A percentile compares a stretch with the other conserved stretches of the same genome.
These are phyloP conservation scores for Ophiocordyceps robertsii DNA, from an alignment of 2,329 filamentous ascomycete genomes.

Conservation along the genomic window DNA sequence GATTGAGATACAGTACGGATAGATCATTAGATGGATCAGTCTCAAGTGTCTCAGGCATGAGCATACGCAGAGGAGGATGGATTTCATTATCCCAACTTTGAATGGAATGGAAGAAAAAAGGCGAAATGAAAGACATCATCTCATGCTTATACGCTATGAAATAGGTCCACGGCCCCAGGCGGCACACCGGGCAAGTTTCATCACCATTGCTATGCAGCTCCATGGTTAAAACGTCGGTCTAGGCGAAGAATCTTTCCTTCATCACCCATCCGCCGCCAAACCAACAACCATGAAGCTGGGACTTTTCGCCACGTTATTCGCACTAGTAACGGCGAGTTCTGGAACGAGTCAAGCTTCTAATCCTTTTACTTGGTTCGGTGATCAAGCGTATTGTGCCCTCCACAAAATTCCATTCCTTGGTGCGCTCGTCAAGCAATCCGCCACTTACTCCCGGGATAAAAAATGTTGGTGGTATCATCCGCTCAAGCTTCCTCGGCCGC, in stretches of 20 bases:
- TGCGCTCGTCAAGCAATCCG: background rate
- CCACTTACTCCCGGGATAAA: background rate
- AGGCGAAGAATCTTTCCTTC: background rate
- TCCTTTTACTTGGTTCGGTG: background rate
- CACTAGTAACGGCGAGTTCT: background rate
- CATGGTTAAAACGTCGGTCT: background rate
- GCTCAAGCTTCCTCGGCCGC: background rate
- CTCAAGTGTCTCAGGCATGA: too few relatives aligned
- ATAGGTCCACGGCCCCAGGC: too few relatives aligned
- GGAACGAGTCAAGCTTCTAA: background rate
- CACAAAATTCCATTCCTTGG: background rate
- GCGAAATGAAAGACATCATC: too few relatives aligned
- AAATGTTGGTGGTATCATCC: background rate
- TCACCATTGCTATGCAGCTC: background rate
- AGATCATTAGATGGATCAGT: too few relatives aligned
- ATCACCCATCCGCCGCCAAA: background rate
- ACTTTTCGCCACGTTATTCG: background rate
- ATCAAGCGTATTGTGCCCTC: background rate
- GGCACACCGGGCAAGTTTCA: background rate
- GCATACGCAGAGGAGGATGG: too few relatives aligned
- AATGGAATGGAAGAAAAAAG: too few relatives aligned
- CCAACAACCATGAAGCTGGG: background rate
- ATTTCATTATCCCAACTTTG: too few relatives aligned
- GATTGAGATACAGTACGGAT: too few relatives aligned
- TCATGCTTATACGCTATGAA: too few relatives aligned